Base-by-base conservation (phyloP, 2,329 filamentous ascomycete genomes). In the Aspergillus sp. region DNA sequence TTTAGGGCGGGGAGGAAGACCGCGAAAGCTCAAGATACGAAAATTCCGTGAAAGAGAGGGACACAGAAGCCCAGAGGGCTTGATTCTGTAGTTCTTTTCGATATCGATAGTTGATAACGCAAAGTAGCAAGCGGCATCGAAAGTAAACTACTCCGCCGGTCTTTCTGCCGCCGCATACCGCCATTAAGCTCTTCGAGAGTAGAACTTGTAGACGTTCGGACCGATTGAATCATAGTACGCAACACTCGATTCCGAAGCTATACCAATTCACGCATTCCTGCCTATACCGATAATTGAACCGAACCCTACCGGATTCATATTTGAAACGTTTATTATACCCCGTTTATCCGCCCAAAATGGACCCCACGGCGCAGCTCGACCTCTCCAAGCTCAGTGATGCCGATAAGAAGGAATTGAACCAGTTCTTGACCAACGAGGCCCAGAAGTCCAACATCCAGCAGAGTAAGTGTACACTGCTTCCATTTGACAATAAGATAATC, bases 371-470 rank as follows among this genome's bases (percentile, higher is more conserved):
- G 15, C 65, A 69, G 48, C 44, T 83, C 62, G 86, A 90, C 63
- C 74, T 91, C 57, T 80, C 82, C 61, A 83, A 83, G 71, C 84
- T 96, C 65, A 86, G 81, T 61, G 84, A 88, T 51, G 80, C 81
- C 63, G 90, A 96, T 72, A 93, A 90, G 79, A 77, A 82, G 56
- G 90, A 97, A 72, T 80, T 98, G 39, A 87, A 89, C 63, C 83
- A 89, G 64, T 91, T 95, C 70, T 78, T 96, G 50, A 74, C 82
- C 59, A 89, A 87, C 65, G 90, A 96, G 76, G 79, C 81, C 55
- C 88, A 96, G 72, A 93, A 93, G 68, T 81, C 87, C 22, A 68
- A 63, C 46, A 74, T 79, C 50, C 75, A 78, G 57, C 70, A 74
- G 55, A 72, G 76, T 78, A 61, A 54, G 68, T 64, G 23, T 23